phyloP scores from a whole-genome alignment of 2,329 filamentous ascomycete species.

The Penicillium sp. region DNA sequence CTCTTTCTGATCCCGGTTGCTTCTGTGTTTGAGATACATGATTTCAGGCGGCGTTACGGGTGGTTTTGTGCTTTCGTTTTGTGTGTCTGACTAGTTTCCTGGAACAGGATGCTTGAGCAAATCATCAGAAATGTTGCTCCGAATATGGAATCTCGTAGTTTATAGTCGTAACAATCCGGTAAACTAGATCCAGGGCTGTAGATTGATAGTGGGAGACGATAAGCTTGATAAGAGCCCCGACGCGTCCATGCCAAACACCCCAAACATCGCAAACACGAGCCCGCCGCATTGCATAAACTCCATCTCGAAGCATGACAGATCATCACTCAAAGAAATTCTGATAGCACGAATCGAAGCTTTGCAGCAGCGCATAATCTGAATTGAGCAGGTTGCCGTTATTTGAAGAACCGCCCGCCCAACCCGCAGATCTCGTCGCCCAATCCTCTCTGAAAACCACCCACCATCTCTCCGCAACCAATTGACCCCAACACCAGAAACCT shows the following conservation, averaged over 20 bases:
- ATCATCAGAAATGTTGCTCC: conserved; percentile 25
- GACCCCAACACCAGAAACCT: not conserved
- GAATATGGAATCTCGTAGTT: not conserved
- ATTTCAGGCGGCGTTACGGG: conserved; percentile 33
- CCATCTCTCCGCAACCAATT: conserved; percentile 9
- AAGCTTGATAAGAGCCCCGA: conserved; percentile 22
- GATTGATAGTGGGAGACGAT: conserved; percentile 12
- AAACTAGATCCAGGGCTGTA: not conserved
- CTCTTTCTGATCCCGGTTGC: conserved; percentile 26
- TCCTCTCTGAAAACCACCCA: not conserved
- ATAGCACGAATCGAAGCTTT: not conserved
- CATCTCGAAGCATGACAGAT: conserved; percentile 3
- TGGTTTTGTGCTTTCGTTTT: conserved; percentile 28
- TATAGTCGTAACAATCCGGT: not conserved
- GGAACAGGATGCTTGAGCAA: conserved; percentile 26
- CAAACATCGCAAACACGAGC: conserved; percentile 29
- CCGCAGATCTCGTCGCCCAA: conserved; percentile 10
- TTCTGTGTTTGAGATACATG: conserved; percentile 32
- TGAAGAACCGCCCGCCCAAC: conserved; percentile 3
- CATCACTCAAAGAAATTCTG: conserved; percentile 9
- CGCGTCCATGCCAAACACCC: conserved; percentile 25
- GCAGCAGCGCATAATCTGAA: not conserved
- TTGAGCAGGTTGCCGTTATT: too few relatives aligned
- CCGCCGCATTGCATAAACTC: conserved; percentile 13
- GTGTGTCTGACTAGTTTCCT: conserved; percentile 31